Conservation (phyloP, 2,329 filamentous ascomycete genomes). For the Neofusicoccum cordaticola region DNA sequence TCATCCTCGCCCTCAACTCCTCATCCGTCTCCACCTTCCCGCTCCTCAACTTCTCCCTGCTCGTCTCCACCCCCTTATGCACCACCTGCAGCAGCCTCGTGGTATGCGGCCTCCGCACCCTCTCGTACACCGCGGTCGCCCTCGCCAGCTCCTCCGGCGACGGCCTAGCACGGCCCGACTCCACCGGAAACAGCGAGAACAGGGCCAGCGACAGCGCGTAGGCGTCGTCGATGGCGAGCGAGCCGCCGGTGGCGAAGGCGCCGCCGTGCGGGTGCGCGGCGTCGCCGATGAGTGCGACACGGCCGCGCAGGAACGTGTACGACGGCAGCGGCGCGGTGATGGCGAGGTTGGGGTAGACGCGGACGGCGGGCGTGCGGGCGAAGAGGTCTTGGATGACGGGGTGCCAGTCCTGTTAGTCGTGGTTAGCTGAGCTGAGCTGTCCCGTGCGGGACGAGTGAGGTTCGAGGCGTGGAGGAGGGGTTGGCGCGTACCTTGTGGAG, state of each 20-base stretch:
- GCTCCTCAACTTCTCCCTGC: constrained; percentile 16
- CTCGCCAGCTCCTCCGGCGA: constrained; percentile 1
- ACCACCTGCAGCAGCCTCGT: constrained; percentile 28
- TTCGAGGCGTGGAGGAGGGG: no score
- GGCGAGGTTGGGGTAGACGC: constrained; percentile 37
- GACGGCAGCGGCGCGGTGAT: constrained; percentile 26
- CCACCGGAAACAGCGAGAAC: constrained; percentile 17
- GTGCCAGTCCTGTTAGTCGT: constrained; percentile 31
- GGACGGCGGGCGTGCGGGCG: constrained; percentile 30
- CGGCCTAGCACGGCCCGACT: not conserved
- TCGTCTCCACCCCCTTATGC: constrained; percentile 23
- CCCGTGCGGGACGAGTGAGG: not conserved
- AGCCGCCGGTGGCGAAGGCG: constrained; percentile 39
- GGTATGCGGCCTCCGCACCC: constrained; percentile 34
- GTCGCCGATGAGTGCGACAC: constrained; percentile 36
- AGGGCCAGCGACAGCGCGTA: constrained; percentile 31
- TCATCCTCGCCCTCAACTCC: constrained; percentile 24
- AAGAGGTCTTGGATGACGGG: constrained; percentile 34
- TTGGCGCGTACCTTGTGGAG: constrained; percentile 20
- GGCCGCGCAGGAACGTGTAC: constrained; percentile 28
- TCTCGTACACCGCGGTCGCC: constrained; percentile 35
- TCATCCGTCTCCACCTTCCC: not conserved
- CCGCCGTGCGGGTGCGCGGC: constrained; percentile 41
- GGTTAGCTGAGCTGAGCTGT: not conserved
- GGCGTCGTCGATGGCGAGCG: constrained; percentile 41